A percentile compares a stretch with the other conserved stretches of the same genome.
Conservation (phyloP, 2,329 filamentous ascomycete genomes). For the Ascochyta fabae region DNA sequence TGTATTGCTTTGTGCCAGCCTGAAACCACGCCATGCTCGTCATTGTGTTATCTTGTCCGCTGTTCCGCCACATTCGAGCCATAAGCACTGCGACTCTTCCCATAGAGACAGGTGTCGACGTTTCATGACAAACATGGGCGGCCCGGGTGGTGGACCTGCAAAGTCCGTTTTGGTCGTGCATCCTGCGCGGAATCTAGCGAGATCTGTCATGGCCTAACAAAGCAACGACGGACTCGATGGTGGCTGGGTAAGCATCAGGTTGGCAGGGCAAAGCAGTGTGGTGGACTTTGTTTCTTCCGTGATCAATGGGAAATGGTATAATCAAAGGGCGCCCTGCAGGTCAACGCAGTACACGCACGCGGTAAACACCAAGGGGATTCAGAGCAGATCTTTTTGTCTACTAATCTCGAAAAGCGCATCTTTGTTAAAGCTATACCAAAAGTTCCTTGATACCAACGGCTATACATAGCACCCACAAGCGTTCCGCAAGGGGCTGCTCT, state of each 20-base stretch:
- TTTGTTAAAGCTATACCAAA: slow-evolving; percentile 5
- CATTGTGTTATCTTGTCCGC: neutral
- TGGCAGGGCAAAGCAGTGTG: neutral
- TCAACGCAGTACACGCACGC: neutral
- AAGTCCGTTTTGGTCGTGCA: slow-evolving; percentile 2
- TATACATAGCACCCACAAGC: slow-evolving; percentile 1
- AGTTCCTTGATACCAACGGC: neutral
- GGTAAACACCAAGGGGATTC: neutral
- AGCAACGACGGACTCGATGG: slow-evolving; percentile 4
- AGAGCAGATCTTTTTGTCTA: neutral
- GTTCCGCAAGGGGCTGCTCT: slow-evolving; percentile 4
- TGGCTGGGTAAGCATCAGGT: neutral
- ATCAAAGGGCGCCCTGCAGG: neutral
- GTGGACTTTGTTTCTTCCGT: slow-evolving; percentile 3
- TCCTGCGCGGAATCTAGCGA: neutral
- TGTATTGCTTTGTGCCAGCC: neutral
- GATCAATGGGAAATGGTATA: neutral
- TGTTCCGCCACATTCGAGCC: neutral
- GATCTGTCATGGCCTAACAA: neutral
- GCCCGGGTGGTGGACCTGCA: neutral
- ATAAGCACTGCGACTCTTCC: neutral
- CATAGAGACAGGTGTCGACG: neutral
- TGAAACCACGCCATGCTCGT: slow-evolving; percentile 5
- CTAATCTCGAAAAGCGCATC: neutral
- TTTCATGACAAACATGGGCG: slow-evolving; percentile 4